Conservation (phyloP, 2,329 filamentous ascomycete species). For the Claviceps quebecensis region DNA sequence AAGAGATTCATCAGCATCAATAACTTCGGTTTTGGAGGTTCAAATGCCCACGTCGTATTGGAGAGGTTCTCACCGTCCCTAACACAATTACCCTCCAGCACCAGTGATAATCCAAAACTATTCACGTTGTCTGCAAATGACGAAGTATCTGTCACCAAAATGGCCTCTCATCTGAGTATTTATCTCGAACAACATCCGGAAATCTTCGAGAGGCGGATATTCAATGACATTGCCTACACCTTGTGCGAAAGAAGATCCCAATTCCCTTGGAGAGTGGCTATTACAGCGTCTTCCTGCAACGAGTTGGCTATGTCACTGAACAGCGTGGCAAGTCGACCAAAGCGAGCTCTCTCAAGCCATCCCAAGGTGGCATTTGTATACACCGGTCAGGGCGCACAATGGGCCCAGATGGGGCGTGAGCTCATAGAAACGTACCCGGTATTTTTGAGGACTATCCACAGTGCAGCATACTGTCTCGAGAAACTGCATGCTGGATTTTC, state of each 20-base stretch:
- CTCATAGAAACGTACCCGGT: conserved; percentile 20
- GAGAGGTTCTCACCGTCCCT: conserved; percentile 9
- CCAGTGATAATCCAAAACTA: conserved; percentile 15
- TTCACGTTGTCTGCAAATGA: conserved; percentile 28
- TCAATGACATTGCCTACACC: conserved; percentile 34
- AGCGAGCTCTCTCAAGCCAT: conserved; percentile 6
- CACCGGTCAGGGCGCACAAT: conserved; percentile 28
- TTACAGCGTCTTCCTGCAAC: conserved; percentile 28
- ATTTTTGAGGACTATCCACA: conserved; percentile 19
- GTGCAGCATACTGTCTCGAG: conserved; percentile 18
- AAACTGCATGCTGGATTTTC: conserved; percentile 22
- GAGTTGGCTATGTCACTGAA: conserved; percentile 31
- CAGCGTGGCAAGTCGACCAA: conserved; percentile 8
- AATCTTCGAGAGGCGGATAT: conserved; percentile 26
- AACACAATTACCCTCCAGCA: not conserved
- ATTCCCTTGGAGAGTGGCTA: conserved; percentile 28
- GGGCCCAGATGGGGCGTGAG: conserved; percentile 24
- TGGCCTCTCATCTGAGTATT: conserved; percentile 19
- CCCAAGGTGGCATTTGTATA: conserved; percentile 20
- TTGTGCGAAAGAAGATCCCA: conserved; percentile 30
- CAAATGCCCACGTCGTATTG: conserved; percentile 30
- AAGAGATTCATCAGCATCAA: conserved; percentile 38
- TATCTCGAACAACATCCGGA: conserved; percentile 29
- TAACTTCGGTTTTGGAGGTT: conserved; percentile 32
- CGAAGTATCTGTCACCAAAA: conserved; percentile 17